A percentile compares a stretch with the other conserved stretches of the same genome.
Conservation (phyloP, 768 basidiomycete genomes). For the Lentinula sp. region DNA sequence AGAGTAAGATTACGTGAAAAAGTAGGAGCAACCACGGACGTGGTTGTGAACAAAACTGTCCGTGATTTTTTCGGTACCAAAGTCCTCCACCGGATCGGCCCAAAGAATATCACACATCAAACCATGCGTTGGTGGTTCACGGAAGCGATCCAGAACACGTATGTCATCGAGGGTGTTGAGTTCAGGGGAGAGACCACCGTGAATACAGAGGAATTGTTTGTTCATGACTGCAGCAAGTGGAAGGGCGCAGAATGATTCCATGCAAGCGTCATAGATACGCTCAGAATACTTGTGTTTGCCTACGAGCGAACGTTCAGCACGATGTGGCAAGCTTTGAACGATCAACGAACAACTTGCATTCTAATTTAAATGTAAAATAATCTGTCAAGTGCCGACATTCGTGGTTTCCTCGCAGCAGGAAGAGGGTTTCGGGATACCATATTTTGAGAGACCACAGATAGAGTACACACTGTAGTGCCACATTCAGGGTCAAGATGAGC, state of each 20-base stretch:
- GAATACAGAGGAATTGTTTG: conserved; percentile 98
- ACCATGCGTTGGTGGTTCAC: conserved; percentile 95
- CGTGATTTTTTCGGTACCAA: conserved; percentile 86
- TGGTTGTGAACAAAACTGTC: conserved; percentile 95
- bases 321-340: not conserved
- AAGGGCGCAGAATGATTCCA: conserved; percentile 94
- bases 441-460: conserved; percentile 99
- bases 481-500: conserved; percentile 1
- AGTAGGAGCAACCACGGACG: conserved; percentile 95
- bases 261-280: conserved; percentile 92
- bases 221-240: conserved; percentile 98
- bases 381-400: conserved; percentile 98
- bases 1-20: conserved; percentile 49
- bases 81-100: conserved; percentile 98
- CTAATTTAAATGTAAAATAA: conserved; percentile 98
- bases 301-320: conserved; percentile 23
- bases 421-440: conserved; percentile 97
- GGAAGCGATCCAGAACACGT: conserved; percentile 92
- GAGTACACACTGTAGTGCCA: conserved; percentile 78
- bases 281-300: conserved; percentile 99
- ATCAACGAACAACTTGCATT: conserved; percentile 56
- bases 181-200: conserved; percentile 95
- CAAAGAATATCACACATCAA: conserved; percentile 99
- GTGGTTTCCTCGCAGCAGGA: conserved; percentile 96
- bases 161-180: conserved; percentile 94